These are phyloP conservation scores for Noccaea bulbosa DNA, from an alignment of 345 rosid species.

Conservation along the genomic window DNA sequence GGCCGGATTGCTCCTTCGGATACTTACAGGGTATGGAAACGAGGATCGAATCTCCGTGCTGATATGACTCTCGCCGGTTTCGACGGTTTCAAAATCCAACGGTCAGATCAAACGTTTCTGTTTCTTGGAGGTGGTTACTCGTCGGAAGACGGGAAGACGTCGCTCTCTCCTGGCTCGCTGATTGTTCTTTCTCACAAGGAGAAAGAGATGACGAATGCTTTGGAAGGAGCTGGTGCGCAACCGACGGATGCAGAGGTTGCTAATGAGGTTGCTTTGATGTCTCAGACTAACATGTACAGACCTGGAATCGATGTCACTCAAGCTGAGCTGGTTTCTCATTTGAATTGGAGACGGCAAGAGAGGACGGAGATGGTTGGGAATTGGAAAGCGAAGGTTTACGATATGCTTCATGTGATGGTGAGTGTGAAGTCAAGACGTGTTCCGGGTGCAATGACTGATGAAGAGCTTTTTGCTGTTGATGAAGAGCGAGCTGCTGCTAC, in stretches of 20 bases:
- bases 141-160: slow-evolving; percentile 70
- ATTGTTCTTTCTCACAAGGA: slow-evolving; percentile 93
- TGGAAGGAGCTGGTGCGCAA: slow-evolving; percentile 96
- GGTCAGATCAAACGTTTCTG: slow-evolving; percentile 91
- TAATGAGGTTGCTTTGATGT: slow-evolving; percentile 92
- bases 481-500: slow-evolving; percentile 61
- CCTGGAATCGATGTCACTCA: slow-evolving; percentile 99
- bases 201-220: slow-evolving; percentile 90
- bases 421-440: slow-evolving; percentile 96
- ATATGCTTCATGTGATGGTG: slow-evolving; percentile 97
- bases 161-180: slow-evolving; percentile 77
- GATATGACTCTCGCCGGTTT: slow-evolving; percentile 98
- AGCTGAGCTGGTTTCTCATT: slow-evolving; percentile 87
- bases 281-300: slow-evolving; percentile 97
- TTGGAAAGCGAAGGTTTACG: slow-evolving; percentile 97
- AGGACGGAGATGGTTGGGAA: slow-evolving; percentile 89
- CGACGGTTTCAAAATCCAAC: slow-evolving; percentile 93
- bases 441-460: slow-evolving; percentile 99
- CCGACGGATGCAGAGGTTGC: slow-evolving; percentile 95
- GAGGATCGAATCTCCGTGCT: slow-evolving; percentile 97
- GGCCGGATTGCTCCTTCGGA: slow-evolving; percentile 98
- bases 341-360: slow-evolving; percentile 98
- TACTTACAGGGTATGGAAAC: slow-evolving; percentile 98
- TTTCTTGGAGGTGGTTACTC: slow-evolving; percentile 89
- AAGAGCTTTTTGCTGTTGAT: slow-evolving; percentile 89